Evolutionary conservation across 1,284 basidiomycete species (phyloP).

Genomic region (Ustanciosporium gigantosporum): DNA sequence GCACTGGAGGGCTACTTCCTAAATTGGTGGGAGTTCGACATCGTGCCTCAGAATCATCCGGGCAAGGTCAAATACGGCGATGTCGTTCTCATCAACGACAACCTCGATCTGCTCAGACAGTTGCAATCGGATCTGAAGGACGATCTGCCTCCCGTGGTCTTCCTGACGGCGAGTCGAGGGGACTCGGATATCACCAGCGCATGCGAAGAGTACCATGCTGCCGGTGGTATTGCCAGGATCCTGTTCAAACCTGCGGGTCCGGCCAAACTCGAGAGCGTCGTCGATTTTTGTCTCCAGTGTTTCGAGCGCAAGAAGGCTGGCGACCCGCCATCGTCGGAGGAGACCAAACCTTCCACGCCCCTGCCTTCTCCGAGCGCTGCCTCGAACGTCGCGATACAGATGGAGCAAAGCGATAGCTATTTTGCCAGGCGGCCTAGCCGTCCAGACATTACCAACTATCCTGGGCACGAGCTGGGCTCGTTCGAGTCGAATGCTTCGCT

Average conservation of each 20-base stretch:
- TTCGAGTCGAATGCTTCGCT: slow-evolving; percentile 24
- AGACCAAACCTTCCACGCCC: slow-evolving; percentile 45
- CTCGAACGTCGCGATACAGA: slow-evolving; percentile 2
- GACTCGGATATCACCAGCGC: slow-evolving; percentile 69
- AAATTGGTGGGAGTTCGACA: slow-evolving; percentile 77
- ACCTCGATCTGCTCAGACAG: slow-evolving; percentile 66
- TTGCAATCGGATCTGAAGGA: slow-evolving; percentile 14
- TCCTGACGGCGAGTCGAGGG: slow-evolving; percentile 74
- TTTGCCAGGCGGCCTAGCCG: slow-evolving; percentile 33
- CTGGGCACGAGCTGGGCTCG: slow-evolving; percentile 26
- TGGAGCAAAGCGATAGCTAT: slow-evolving; percentile 37
- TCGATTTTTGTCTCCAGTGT: slow-evolving; percentile 74
- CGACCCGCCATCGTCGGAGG: slow-evolving; percentile 29
- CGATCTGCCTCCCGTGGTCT: slow-evolving; percentile 70
- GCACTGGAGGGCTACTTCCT: slow-evolving; percentile 72
- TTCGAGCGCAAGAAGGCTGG: slow-evolving; percentile 59
- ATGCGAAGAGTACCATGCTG: slow-evolving; percentile 72
- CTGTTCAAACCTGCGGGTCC: slow-evolving; percentile 89
- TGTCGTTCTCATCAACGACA: slow-evolving; percentile 82
- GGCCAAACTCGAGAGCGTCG: slow-evolving; percentile 70
- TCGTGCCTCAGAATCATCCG: slow-evolving; percentile 11
- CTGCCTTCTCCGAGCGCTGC: slow-evolving; percentile 35
- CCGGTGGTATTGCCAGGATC: slow-evolving; percentile 83
- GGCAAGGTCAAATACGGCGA: slow-evolving; percentile 65
- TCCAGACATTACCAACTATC: slow-evolving; percentile 14